Base-by-base conservation (phyloP, 306 rosid genomes). In the Castanea crenata region DNA sequence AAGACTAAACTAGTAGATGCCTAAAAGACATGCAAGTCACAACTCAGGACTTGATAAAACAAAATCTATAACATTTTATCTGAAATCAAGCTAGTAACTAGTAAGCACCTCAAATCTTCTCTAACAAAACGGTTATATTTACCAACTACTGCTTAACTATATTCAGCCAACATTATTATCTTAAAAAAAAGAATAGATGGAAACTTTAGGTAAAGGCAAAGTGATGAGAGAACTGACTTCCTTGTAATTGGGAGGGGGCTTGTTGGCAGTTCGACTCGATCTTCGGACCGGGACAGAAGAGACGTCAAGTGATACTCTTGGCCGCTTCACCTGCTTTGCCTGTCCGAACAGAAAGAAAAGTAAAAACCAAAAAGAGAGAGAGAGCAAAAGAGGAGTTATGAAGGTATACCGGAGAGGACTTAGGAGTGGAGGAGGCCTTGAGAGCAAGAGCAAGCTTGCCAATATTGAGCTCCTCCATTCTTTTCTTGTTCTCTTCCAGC, bases 381-480 rank as follows among this genome's bases (percentile, higher is more conserved):
- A 20, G 10, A 56, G 0, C 29, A 6, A 78, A 29, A 25, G 18
- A 38, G 5, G 67, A n/a, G 20, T 8, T n/a, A 23, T 19, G 38
- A 74, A 72, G 35, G 83, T 18, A 10, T 75, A 86, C 87, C 21
- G 90, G 88, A 69, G 88, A 80, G 8, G 84, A 56, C 55, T 82
- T 89, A 0, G 88, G 84, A 25, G 77, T 79, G 5, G 86, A 59
- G 5, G 86, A 71, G 59, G 84, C 58, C 79, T 75, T 80, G 2
- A 86, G 69, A 69, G 87, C 76, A 1, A 78, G 71, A 38, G 88
- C 82, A 2, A 86, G 92, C 76, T 80, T 77, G 75, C 74, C 72
- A 18, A 89, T 85, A 71, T 86, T 84, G 52, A 89, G 92, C 49
- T 87, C 88, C 74, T 84, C 90, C 88, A 89, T 84, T 69, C 87